Base-by-base conservation (phyloP, 2,329 filamentous ascomycete genomes). In the Dactylonectria estremocensis region DNA sequence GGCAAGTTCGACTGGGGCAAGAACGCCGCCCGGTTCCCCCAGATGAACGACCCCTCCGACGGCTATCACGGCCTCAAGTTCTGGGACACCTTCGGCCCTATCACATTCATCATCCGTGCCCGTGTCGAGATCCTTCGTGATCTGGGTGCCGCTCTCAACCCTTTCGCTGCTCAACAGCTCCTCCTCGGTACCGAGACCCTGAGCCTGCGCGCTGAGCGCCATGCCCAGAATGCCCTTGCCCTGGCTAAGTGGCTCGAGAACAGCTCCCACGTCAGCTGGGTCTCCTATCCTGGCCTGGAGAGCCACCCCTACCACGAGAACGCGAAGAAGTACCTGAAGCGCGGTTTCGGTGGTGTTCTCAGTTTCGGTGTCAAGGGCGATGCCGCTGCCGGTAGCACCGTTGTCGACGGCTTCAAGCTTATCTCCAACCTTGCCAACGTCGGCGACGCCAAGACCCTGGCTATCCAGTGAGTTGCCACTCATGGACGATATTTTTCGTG, bases 391-490 rank as follows among this genome's bases (percentile, higher is more conserved):
- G 95, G 96, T 68, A 93, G 90, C 80, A 91, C 95, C 82, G 90
- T 98, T 35, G 96, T 98, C 59, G 96, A 99, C 82, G 91, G 91
- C 74, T 97, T 99, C 86, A 96, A 97, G 88, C 84, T 99, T 74
- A 94, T 98, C 76, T 97, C 94, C 18, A 98, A 98, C 83, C 85
- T 98, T 74, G 96, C 96, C 65, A 99, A 99, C 79, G 95, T 98
- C 31, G 95, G 95, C 65, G 95, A 98, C 80, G 93, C 93, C 55
- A 98, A 98, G 88, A 97, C 95, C 7, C 85, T 98, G 69, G 95
- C 95, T 24, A 97, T 98, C 75, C 95, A 98, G 81, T 83, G 59
- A 74, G 81, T 77, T 28, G 6, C 10, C 58, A 31, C 43, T 61
- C 55, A 64, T 31, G 10, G 16, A 54, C 28, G 2, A 33, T 22